These are phyloP conservation scores for Elsinoe necatrix DNA, from an alignment of 2,329 filamentous ascomycete genomes.

Conservation along the genomic window DNA sequence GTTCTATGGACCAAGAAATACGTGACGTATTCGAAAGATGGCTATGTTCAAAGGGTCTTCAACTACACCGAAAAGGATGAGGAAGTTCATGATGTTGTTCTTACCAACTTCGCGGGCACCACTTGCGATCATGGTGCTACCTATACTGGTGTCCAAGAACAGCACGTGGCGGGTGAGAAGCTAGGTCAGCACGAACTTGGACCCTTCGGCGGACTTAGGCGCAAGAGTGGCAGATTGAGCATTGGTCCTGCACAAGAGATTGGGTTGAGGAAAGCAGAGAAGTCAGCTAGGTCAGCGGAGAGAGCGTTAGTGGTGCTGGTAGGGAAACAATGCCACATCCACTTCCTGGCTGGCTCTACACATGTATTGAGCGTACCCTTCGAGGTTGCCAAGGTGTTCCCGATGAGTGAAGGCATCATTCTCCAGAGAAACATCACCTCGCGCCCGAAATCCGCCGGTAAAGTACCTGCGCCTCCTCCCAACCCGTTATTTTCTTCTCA, in stretches of 20 bases:
- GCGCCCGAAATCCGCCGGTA: constrained; percentile 39
- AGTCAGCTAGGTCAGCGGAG: constrained; percentile 22
- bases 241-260: neutral
- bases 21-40: constrained; percentile 84
- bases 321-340: constrained; percentile 86
- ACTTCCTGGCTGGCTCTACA: constrained; percentile 78
- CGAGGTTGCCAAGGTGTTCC: constrained; percentile 79
- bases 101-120: constrained; percentile 60
- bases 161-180: neutral
- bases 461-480: constrained; percentile 53
- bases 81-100: constrained; percentile 71
- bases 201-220: neutral
- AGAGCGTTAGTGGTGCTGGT: constrained; percentile 78
- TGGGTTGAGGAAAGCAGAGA: constrained; percentile 20
- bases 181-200: neutral
- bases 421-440: constrained; percentile 68
- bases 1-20: constrained; percentile 64
- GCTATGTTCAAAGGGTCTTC: constrained; percentile 75
- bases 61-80: constrained; percentile 82
- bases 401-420: constrained; percentile 73
- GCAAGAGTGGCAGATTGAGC: constrained; percentile 9
- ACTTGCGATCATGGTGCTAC: neutral
- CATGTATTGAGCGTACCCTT: constrained; percentile 92
- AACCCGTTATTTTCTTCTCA: constrained; percentile 77
- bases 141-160: neutral